These are phyloP conservation scores for Cunninghamia lanceolata DNA, from an alignment of 75 land plant species.

Conservation along the genomic window DNA sequence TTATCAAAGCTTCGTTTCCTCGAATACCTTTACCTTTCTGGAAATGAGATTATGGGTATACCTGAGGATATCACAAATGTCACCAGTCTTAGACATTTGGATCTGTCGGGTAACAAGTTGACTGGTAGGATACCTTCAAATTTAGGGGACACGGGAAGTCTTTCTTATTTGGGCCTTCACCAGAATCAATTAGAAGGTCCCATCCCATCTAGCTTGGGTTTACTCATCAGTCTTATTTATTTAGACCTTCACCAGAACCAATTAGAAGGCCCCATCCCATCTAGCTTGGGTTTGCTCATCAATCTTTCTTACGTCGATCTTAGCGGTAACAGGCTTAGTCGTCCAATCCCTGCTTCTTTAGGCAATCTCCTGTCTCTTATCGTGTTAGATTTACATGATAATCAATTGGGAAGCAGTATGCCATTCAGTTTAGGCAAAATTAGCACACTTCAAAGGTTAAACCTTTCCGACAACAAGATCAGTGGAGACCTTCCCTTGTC, in stretches of 20 bases:
- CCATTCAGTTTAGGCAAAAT: too few species aligned
- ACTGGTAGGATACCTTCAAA: not conserved
- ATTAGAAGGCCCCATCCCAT: not conserved
- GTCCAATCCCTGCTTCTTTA: too few species aligned
- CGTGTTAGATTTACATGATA: too few species aligned
- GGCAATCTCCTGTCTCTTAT: too few species aligned
- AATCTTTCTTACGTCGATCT: too few species aligned
- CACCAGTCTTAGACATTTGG: constrained; percentile 42
- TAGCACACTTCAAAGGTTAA: too few species aligned
- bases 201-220: not conserved
- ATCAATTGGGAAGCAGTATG: too few species aligned
- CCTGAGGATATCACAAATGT: constrained; percentile 43
- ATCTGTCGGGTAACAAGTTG: constrained; percentile 24
- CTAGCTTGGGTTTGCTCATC: not conserved
- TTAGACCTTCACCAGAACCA: too few species aligned
- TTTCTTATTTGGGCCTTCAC: not conserved
- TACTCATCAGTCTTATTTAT: not conserved
- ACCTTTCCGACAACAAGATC: not conserved
- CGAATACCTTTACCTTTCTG: constrained; percentile 33
- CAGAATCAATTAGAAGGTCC: too few species aligned
- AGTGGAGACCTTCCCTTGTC: not conserved
- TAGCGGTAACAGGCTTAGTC: too few species aligned
- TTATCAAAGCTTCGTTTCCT: constrained; percentile 40
- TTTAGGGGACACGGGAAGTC: not conserved
- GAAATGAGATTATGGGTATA: constrained; percentile 43